Evolutionary conservation across 352 stramenopile genomes (phyloP).

Genomic region (Pythium insidiosum): DNA sequence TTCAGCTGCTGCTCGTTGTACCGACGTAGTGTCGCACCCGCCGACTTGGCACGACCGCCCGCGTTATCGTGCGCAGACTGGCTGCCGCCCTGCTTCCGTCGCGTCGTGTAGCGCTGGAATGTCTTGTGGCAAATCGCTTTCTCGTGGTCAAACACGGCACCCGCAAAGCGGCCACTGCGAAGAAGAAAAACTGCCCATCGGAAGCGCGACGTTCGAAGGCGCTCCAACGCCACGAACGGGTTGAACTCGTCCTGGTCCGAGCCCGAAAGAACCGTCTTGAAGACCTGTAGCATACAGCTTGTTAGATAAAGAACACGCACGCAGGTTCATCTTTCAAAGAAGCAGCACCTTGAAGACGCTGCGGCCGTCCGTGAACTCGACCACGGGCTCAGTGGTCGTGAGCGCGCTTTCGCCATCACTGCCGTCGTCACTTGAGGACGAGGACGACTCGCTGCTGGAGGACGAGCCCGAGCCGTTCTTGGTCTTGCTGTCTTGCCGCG

Average conservation of each 20-base stretch:
- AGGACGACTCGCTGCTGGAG: slow-evolving; percentile 34
- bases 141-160: slow-evolving; percentile 83
- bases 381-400: slow-evolving; percentile 56
- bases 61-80: slow-evolving; percentile 84
- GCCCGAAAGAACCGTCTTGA: slow-evolving; percentile 56
- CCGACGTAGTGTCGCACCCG: slow-evolving; percentile 87
- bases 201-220: slow-evolving; percentile 46
- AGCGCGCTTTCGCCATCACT: slow-evolving; percentile 22
- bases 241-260: slow-evolving; percentile 48
- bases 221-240: slow-evolving; percentile 38
- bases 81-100: slow-evolving; percentile 89
- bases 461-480: slow-evolving; percentile 20
- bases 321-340: slow-evolving; percentile 2
- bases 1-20: slow-evolving; percentile 90
- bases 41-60: slow-evolving; percentile 86
- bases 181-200: slow-evolving; percentile 87
- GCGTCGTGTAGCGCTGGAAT: slow-evolving; percentile 90
- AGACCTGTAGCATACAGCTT: too few relatives aligned
- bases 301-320: slow-evolving; percentile 1
- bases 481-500: slow-evolving; percentile 13
- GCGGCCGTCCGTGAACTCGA: slow-evolving; percentile 66
- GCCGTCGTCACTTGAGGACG: slow-evolving; percentile 28
- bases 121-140: slow-evolving; percentile 89
- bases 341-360: slow-evolving; percentile 62
- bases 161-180: slow-evolving; percentile 88